Percentiles rank a stretch among this genome's conserved stretches.
phyloP scores from a whole-genome alignment of 2,329 filamentous ascomycete genomes.

The Exophiala viscosa region DNA sequence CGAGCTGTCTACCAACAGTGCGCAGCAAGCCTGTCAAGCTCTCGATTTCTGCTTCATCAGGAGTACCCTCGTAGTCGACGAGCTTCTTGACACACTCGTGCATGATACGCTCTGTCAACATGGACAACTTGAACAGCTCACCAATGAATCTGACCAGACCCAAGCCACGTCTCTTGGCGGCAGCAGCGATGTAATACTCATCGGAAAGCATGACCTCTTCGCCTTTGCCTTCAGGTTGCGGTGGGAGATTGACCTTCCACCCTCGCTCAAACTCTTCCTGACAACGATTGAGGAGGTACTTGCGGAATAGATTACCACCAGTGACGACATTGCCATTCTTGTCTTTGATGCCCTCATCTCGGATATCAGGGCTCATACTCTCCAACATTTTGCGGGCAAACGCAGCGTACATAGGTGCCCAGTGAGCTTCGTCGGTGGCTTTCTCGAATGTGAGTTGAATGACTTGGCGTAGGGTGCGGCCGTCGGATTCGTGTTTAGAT shows the following conservation, averaged over 20 bases:
- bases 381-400: slow-evolving; percentile 98
- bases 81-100: slow-evolving; percentile 97
- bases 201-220: slow-evolving; percentile 84
- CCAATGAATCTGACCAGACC: slow-evolving; percentile 99
- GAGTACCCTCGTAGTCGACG: slow-evolving; percentile 87
- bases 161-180: slow-evolving; percentile 92
- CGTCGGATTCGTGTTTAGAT: slow-evolving; percentile 92
- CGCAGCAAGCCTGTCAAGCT: slow-evolving; percentile 88
- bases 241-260: slow-evolving; percentile 85
- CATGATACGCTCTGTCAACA: slow-evolving; percentile 99
- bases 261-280: slow-evolving; percentile 98
- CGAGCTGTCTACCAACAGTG: slow-evolving; percentile 86
- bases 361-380: slow-evolving; percentile 90
- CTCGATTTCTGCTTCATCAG: slow-evolving; percentile 95
- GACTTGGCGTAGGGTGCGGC: slow-evolving; percentile 90
- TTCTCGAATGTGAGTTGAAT: slow-evolving; percentile 99
- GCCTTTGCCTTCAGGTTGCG: slow-evolving; percentile 67
- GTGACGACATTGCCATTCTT: slow-evolving; percentile 83
- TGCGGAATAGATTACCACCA: slow-evolving; percentile 92
- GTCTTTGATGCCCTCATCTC: slow-evolving; percentile 91
- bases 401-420: slow-evolving; percentile 97
- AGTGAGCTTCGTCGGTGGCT: slow-evolving; percentile 96
- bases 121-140: slow-evolving; percentile 96
- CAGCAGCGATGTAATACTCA: slow-evolving; percentile 91
- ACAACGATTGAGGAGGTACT: slow-evolving; percentile 96